phyloP scores from a whole-genome alignment of 2,329 filamentous ascomycete genomes.

The Cercospora sp. region DNA sequence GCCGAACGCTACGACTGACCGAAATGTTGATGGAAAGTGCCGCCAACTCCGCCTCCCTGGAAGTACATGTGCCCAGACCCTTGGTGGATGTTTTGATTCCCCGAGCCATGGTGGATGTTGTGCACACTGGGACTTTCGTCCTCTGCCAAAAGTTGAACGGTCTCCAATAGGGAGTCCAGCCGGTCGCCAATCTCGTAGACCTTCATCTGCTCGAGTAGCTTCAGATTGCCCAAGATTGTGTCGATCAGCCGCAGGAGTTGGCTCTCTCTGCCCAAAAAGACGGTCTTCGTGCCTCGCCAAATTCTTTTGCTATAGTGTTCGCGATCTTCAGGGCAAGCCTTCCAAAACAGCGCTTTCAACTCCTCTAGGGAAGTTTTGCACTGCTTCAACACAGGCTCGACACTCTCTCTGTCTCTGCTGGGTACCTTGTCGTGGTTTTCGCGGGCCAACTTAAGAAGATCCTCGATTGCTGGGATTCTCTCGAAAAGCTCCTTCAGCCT shows the following conservation, averaged over 20 bases:
- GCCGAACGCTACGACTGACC: not conserved
- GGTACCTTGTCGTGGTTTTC: not conserved
- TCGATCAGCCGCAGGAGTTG: not conserved
- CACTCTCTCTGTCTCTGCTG: not conserved
- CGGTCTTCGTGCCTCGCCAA: not conserved
- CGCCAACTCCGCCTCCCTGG: not conserved
- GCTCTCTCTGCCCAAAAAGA: not conserved
- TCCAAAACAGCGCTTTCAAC: not conserved
- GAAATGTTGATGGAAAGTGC: not conserved
- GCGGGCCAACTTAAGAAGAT: not conserved
- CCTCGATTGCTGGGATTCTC: not conserved
- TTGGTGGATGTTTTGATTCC: not conserved
- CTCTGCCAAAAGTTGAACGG: not conserved
- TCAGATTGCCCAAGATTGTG: not conserved
- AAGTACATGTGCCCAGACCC: not conserved
- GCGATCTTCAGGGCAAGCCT: not conserved
- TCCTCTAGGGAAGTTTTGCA: not conserved
- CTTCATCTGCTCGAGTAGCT: not conserved
- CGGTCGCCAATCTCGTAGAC: not conserved
- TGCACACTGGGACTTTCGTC: not conserved
- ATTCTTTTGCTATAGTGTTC: not conserved
- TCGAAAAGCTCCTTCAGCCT: not conserved
- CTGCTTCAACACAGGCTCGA: not conserved
- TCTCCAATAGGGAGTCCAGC: not conserved
- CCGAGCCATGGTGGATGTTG: too few species aligned